A percentile compares a stretch with the other conserved stretches of the same genome.
Evolutionary conservation across 1,284 basidiomycete genomes (phyloP).

Genomic region (Quambalaria eucalypti): DNA sequence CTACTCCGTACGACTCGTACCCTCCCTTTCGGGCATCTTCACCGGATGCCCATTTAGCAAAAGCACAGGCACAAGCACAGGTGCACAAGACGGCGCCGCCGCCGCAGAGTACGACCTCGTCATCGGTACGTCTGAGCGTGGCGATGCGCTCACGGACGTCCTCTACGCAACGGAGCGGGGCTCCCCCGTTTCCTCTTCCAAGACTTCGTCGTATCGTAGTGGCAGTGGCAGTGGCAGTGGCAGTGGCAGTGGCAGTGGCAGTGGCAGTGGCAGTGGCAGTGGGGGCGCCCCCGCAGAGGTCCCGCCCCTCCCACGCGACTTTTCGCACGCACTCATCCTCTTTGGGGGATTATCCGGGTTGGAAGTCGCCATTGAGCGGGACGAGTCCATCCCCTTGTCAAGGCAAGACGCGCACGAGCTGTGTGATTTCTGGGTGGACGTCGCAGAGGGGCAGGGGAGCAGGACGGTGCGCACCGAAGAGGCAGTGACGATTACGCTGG

Average conservation of each 20-base stretch:
- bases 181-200: slow-evolving; percentile 7
- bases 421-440: slow-evolving; percentile 46
- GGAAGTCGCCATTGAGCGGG: slow-evolving; percentile 39
- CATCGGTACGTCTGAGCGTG: slow-evolving; percentile 44
- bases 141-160: slow-evolving; percentile 18
- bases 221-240: no score
- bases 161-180: slow-evolving; percentile 4
- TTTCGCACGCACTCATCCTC: slow-evolving; percentile 34
- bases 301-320: slow-evolving; percentile 5
- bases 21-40: slow-evolving; percentile 22
- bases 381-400: slow-evolving; percentile 24
- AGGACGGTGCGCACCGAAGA: slow-evolving; percentile 45
- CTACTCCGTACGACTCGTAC: slow-evolving; percentile 34
- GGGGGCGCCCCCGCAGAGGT: neutral
- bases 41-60: slow-evolving; percentile 13
- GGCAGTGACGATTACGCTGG: slow-evolving; percentile 31
- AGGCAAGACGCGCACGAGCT: slow-evolving; percentile 31
- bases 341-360: slow-evolving; percentile 42
- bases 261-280: no score
- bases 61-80: neutral
- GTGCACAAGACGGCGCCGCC: neutral
- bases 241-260: no score
- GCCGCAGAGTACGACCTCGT: slow-evolving; percentile 36
- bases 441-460: slow-evolving; percentile 38
- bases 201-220: neutral